Base-by-base conservation (phyloP, 495 filamentous ascomycete species). In the Venustampulla echinocandica region DNA sequence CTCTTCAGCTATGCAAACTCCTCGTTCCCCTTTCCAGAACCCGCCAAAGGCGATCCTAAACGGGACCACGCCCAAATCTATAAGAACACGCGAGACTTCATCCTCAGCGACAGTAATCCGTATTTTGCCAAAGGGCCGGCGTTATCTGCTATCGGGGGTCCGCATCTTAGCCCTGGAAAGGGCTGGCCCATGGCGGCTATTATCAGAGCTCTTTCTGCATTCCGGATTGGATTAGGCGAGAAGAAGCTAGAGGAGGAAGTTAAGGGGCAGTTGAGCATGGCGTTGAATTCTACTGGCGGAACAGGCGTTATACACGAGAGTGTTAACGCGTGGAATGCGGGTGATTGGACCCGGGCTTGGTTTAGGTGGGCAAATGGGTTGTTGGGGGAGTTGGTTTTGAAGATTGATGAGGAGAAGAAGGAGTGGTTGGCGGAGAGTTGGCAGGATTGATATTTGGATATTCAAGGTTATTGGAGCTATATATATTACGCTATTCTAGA, bases 121-220 rank as follows among this genome's bases (percentile, higher is more conserved):
- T 98, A 95, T 59, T 96, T 77, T 56, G 69, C 95, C 19, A 75
- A 66, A 11, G 92, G 92, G 1, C 68, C 65, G 14, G 76, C 74
- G 3, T 93, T 97, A 60, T 67, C 77, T 30, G 92, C 92, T 2
- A 93, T 98, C 48, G 92, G 92, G 30, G 92, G 87, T 0, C 76
- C 77, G 17, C 75, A 86, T 58, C 71, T 95, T 55, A 90, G 92
- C 3, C 74, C 92, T 33, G 66, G 77, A 52, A 82, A 95, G 44
- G 90, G 87, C 13, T 98, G 92, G 92, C 92, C 92, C 4, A 94
- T 98, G 84, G 90, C 85, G 51, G 69, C 93, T 46, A 74, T 98
- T 13, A 75, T 95, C 4, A 84, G 94, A 61, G 87, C 85, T 14
- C 81, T 88, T 70, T 97, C 92, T 1, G 84, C 78, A 15, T 47